phyloP scores from a whole-genome alignment of 805 yeast genomes.

The Metschnikowia gruessii region DNA sequence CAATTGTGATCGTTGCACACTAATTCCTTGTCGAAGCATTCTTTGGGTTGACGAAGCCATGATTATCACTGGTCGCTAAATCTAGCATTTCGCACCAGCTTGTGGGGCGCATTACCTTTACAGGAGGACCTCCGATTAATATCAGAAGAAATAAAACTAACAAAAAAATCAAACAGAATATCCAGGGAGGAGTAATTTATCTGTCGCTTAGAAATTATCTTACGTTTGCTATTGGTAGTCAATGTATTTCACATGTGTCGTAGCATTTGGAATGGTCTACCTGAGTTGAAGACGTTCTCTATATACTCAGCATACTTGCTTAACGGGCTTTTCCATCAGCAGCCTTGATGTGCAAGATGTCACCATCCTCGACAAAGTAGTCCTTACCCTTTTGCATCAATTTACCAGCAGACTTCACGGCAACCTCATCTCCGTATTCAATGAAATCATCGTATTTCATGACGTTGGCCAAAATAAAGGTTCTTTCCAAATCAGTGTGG shows the following conservation, averaged over 20 bases:
- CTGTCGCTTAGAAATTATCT: too few relatives aligned
- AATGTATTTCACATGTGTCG: constrained; percentile 1
- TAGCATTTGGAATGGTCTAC: neutral
- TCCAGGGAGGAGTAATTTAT: too few relatives aligned
- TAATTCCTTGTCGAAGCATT: constrained; percentile 1
- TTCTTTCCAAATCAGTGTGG: constrained; percentile 78
- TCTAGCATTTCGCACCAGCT: neutral
- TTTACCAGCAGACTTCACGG: constrained; percentile 86
- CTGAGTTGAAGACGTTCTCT: constrained; percentile 1
- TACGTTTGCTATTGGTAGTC: too few relatives aligned
- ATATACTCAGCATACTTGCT: constrained; percentile 13
- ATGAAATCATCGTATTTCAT: constrained; percentile 60
- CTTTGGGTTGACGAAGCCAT: neutral
- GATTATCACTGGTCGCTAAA: neutral
- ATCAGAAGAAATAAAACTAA: too few relatives aligned
- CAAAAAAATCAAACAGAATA: too few relatives aligned
- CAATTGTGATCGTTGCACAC: neutral
- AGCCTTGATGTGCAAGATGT: constrained; percentile 85
- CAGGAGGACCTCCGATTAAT: too few relatives aligned
- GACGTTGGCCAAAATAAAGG: constrained; percentile 77
- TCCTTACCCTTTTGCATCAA: constrained; percentile 90
- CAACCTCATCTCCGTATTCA: constrained; percentile 66
- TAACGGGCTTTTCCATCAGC: constrained; percentile 82
- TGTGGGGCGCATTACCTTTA: too few relatives aligned
- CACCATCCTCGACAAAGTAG: constrained; percentile 94